Evolutionary conservation across 768 basidiomycete species (phyloP), one percentile per base, ranked within the genome.

Genomic region (Sarcodon sp.): DNA sequence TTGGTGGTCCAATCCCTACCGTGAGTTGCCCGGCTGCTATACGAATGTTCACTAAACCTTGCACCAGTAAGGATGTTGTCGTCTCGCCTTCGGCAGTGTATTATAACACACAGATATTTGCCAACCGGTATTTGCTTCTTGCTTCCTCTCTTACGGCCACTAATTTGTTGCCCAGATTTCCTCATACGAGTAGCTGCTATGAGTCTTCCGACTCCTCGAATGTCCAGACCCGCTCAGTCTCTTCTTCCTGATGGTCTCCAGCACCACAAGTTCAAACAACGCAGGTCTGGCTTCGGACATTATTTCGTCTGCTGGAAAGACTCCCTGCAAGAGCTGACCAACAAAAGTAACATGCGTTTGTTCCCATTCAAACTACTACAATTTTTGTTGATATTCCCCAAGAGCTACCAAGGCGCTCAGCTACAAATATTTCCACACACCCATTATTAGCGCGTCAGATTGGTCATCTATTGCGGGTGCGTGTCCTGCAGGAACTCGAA

Each of bases 1-100:
- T 27, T 85, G 80, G 76, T 82, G 76, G 76, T 72, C 83, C 9
- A 85, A 76, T 58, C 85, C 87, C 47, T 90, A 87, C 62, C 68
- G 86, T 88, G 64, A 51, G 65, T 66, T 35, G 47, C 39, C 27
- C 34, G 21, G 34, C 9, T 9, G 3, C 5, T 2, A 7, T 43
- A 21, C 33, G 35, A 6, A 21, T 7, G 27, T 35, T 33, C 36
- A 6, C 38, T 18, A 31, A 11, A 8, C 3, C 7, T 12, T 38
- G 50, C 8, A 41, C 7, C 31, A 85, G 84, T 88, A 9, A 73
- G 85, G 46, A 87, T 89, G 80, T 59, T 88, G 5, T 66, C 76
- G 5, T 74, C 74, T 27, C 83, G 84, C 2, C 44, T 86, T 43
- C 74, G 86, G 9, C 62, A 58, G 46, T 87, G 83, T 52, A 51